These are phyloP conservation scores for Sistotremastrum niveocremeum DNA, from an alignment of 768 basidiomycete genomes.

Conservation along the genomic window DNA sequence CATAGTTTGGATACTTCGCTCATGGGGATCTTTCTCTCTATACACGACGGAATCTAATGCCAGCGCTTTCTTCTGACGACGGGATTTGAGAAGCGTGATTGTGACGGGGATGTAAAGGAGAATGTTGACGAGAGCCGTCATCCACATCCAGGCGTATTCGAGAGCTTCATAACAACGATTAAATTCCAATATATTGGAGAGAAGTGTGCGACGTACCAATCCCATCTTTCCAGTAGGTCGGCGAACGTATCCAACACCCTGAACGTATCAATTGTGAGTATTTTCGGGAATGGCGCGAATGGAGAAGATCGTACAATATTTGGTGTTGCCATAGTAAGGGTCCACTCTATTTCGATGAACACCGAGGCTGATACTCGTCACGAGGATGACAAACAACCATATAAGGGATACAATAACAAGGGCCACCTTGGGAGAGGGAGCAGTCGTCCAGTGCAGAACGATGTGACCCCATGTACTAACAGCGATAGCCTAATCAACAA, in stretches of 20 bases:
- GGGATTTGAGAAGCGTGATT: neutral
- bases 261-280: neutral
- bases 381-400: conserved; percentile 5
- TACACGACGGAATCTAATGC: too few species aligned
- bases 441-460: conserved; percentile 6
- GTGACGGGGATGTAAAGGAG: conserved; percentile 8
- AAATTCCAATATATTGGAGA: conserved; percentile 22
- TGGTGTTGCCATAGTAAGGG: conserved; percentile 4
- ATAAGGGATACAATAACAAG: conserved; percentile 2
- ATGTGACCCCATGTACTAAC: conserved; percentile 7
- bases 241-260: conserved; percentile 8
- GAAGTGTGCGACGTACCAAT: conserved; percentile 12
- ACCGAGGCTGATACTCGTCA: neutral
- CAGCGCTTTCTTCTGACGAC: too few species aligned
- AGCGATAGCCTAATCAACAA: conserved; percentile 3
- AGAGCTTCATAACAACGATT: conserved; percentile 1
- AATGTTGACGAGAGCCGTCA: conserved; percentile 4
- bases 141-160: conserved; percentile 10
- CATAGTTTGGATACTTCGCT: conserved; percentile 6
- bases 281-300: neutral
- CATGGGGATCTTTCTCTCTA: too few species aligned
- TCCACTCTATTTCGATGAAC: conserved; percentile 1
- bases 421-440: conserved; percentile 3
- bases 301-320: neutral
- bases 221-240: conserved; percentile 1